Base-by-base conservation (phyloP, 352 stramenopile genomes). In the Albugo candida region DNA sequence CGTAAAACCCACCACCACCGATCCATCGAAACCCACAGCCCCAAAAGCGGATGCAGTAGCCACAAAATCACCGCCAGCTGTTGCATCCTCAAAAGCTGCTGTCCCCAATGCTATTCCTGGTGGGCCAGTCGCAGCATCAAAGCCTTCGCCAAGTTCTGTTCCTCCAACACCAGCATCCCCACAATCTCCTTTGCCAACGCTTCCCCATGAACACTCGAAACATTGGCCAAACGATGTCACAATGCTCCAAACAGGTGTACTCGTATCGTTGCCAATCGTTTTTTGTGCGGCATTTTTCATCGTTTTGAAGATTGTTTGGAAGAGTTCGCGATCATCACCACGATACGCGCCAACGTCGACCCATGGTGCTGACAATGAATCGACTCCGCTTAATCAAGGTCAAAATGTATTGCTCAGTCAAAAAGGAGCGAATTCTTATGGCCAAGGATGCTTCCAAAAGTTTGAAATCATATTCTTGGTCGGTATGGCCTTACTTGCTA, bases 381-480 rank as follows among this genome's bases (percentile, higher is more conserved):
- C 48, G 13, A 61, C 66, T 21, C 27, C 58, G 24, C 40, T 69
- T 20, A 61, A 68, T 40, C 47, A 61, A 48, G 63, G 76, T 57
- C 21, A 51, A 13, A 39, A 53, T 54, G 40, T 53, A 35, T 82
- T 67, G 18, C 53, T 80, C 13, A 61, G 78, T 2, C 65, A 82
- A 21, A 66, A 75, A 39, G 69, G 69, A 20, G 69, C 78, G 47
- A 67, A 79, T 11, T 64, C 65, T 46, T 81, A 81, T 39, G 58
- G 70, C 17, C 47, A 59, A 18, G 54, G 61, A 47, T 80, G 67
- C 65, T 52, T 62, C 37, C 47, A 59, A 36, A 75, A 65, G 18
- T 80, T 80, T 44, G 65, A 80, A 49, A 71, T 78, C 35, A 58
- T 77, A 8, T 91, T 91, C 52, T 55, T 83, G 5, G 48, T 80